phyloP scores from a whole-genome alignment of 2,329 filamentous ascomycete species.

The Exserohilum turcica region DNA sequence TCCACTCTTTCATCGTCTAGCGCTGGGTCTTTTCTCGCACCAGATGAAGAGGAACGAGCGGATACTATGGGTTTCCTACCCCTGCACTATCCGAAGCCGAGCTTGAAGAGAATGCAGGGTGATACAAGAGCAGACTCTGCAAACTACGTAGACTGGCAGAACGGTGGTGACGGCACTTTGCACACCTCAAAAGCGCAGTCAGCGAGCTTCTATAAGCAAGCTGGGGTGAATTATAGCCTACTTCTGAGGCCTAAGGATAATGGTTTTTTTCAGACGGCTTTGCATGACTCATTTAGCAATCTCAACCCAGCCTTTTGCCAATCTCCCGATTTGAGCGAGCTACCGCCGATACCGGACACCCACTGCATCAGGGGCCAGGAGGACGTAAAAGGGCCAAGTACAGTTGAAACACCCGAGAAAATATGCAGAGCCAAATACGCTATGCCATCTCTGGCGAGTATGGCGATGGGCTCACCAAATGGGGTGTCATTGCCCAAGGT shows the following conservation, averaged over 20 bases:
- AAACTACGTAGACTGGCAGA: conserved; percentile 1
- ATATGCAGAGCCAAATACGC: conserved; percentile 3
- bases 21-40: not conserved
- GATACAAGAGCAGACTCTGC: not conserved
- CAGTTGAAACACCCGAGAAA: not conserved
- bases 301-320: conserved; percentile 4
- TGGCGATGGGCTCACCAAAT: not conserved
- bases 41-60: not conserved
- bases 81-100: not conserved
- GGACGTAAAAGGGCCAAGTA: not conserved
- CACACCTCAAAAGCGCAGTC: not conserved
- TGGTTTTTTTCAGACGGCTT: conserved; percentile 4
- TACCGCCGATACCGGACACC: conserved; percentile 2
- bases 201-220: not conserved
- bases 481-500: not conserved
- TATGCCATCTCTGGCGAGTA: not conserved
- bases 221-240: conserved; percentile 2
- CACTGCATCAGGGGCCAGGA: not conserved
- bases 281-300: conserved; percentile 16
- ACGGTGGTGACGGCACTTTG: not conserved
- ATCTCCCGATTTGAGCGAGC: conserved; percentile 9
- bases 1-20: not conserved
- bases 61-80: not conserved
- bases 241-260: conserved; percentile 17
- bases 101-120: not conserved